A percentile compares a stretch with the other conserved stretches of the same genome.
phyloP scores from a whole-genome alignment of 2,329 filamentous ascomycete species.

The Penicillium sp. region DNA sequence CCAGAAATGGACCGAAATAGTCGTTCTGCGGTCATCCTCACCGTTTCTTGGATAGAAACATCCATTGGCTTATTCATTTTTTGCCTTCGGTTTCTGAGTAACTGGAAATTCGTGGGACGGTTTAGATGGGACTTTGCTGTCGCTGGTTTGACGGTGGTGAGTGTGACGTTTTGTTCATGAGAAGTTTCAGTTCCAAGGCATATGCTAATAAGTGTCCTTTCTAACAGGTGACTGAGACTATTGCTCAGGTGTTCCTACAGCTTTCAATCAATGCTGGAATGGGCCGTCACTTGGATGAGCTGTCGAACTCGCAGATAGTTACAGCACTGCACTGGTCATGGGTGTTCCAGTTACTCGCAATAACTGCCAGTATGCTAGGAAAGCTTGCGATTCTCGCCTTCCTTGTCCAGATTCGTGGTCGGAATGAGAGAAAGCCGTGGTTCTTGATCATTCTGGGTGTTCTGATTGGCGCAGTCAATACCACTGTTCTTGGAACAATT shows the following conservation, averaged over 20 bases:
- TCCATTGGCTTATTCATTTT: slow-evolving; percentile 17
- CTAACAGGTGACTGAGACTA: slow-evolving; percentile 1
- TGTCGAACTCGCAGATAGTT: slow-evolving; percentile 6
- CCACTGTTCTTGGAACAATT: slow-evolving; percentile 18
- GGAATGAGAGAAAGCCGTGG: slow-evolving; percentile 18
- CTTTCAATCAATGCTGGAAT: slow-evolving; percentile 19
- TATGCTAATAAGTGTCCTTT: neutral
- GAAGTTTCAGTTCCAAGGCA: neutral
- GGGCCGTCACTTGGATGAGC: slow-evolving; percentile 15
- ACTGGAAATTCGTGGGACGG: slow-evolving; percentile 13
- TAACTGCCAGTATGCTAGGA: slow-evolving; percentile 20
- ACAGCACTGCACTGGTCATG: slow-evolving; percentile 20
- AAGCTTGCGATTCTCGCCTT: slow-evolving; percentile 27
- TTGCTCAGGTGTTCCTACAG: slow-evolving; percentile 18
- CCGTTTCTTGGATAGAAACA: slow-evolving; percentile 19
- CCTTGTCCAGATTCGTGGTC: slow-evolving; percentile 23
- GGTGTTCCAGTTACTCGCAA: slow-evolving; percentile 24
- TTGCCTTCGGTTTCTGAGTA: slow-evolving; percentile 19
- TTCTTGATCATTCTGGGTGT: slow-evolving; percentile 19
- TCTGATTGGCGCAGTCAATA: slow-evolving; percentile 19
- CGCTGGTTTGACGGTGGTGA: slow-evolving; percentile 16
- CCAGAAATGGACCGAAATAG: slow-evolving; percentile 3
- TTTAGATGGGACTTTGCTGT: slow-evolving; percentile 21
- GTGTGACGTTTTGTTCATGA: neutral
- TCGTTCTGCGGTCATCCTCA: slow-evolving; percentile 7